Percentiles rank a stretch among this genome's conserved stretches.
These are phyloP conservation scores for Talaromyces nanjingensis DNA, from an alignment of 495 filamentous ascomycete genomes.

Conservation along the genomic window DNA sequence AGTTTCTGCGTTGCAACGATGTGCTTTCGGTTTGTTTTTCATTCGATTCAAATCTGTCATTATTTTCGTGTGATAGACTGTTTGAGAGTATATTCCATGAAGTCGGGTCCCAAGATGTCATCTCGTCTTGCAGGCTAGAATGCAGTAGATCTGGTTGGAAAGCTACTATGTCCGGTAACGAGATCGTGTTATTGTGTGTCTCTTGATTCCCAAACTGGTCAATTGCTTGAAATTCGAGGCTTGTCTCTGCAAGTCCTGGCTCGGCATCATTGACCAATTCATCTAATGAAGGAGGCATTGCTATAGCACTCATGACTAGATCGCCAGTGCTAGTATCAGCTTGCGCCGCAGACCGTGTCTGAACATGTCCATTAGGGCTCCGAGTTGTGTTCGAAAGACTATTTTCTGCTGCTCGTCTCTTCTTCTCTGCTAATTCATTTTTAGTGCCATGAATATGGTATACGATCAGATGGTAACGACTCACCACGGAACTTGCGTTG, in stretches of 20 bases:
- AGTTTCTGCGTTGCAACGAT: too few relatives aligned
- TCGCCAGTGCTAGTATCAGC: background rate
- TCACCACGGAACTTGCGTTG: conserved; percentile 4
- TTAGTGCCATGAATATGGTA: background rate
- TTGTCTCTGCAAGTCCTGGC: background rate
- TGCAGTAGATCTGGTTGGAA: background rate
- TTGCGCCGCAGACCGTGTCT: background rate
- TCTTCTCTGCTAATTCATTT: conserved; percentile 1
- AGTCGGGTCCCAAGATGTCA: background rate
- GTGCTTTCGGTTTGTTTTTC: background rate
- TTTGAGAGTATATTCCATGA: background rate
- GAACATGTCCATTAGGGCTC: background rate
- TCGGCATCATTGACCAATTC: background rate
- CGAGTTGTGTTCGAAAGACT: background rate
- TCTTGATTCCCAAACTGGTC: background rate
- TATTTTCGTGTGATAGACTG: background rate
- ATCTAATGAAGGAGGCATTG: background rate
- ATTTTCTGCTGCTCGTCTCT: conserved; percentile 11
- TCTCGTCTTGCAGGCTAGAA: background rate
- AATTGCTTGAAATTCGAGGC: background rate
- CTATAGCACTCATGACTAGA: background rate
- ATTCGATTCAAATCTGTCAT: background rate
- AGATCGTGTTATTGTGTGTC: background rate
- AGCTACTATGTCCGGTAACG: background rate
- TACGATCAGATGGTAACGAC: background rate